Evolutionary conservation across 306 rosid species (phyloP), one percentile per base, ranked within the genome.

Genomic region (Clitoria ternatea): DNA sequence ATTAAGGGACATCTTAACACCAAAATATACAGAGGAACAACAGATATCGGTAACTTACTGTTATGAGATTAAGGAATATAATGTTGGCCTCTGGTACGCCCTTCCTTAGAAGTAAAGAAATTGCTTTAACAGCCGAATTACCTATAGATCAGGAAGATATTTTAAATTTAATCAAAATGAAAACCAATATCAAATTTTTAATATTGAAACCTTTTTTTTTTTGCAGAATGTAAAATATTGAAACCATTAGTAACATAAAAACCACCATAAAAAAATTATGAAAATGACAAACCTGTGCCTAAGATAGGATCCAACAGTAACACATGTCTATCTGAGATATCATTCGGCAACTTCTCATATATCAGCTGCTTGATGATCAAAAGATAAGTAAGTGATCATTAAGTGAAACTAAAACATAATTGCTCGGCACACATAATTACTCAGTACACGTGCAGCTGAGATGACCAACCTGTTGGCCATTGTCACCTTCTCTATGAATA

Each of bases 401-500:
- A 59, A 74, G 47, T 80, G 59, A 47, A 48, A 69, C 33, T 27
- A 33, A 61, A 22, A 55, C 22, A 43, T 4, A 29, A 32, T 39
- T 49, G 27, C 60, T 44, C 7, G 43, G 77, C 37, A 61, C 42
- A 35, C 23, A 65, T 4, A 29, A 32, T 39, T 49, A 33, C 60
- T 44, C 7, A 49, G 77, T 32, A 61, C 42, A 35, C 23, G 61
- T n/a, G n/a, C n/a, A n/a, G n/a, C 9, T 75, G 40, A 52, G 70
- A 77, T 62, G 56, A 82, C 86, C 49, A 69, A 95, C 99, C 91
- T 95, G 96, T 79, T 89, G 96, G 55, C 99, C 97, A n/a, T 95
- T 91, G 80, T 89, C 99, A 48, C 99, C 99, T 86, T 91, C 99
- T 80, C 99, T 87, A 74, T 95, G 99, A 80, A 95, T 95, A 76